Percentiles rank a stretch among this genome's conserved stretches.
Conservation (phyloP, 2,329 filamentous ascomycete species). For the Neonectria ditissima region DNA sequence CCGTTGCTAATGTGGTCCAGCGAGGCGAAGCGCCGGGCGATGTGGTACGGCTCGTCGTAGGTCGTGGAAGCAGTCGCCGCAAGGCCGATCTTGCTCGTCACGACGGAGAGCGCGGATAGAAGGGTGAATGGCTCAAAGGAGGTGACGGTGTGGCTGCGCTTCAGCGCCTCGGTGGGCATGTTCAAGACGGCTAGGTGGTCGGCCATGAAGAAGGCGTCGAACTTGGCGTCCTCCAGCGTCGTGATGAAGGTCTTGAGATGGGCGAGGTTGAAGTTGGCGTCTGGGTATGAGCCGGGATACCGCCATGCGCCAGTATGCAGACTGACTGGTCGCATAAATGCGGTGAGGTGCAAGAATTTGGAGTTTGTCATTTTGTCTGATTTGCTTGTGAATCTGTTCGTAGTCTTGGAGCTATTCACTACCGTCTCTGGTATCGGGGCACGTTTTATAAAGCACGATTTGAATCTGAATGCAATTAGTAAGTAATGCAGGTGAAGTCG, state of each 20-base stretch:
- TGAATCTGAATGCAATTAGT: neutral
- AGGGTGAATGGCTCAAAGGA: conserved; percentile 69
- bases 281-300: conserved; percentile 65
- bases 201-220: conserved; percentile 69
- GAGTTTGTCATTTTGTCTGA: conserved; percentile 30
- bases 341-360: conserved; percentile 64
- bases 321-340: conserved; percentile 69
- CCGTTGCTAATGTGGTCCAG: conserved; percentile 64
- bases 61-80: conserved; percentile 66
- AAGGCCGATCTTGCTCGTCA: conserved; percentile 63
- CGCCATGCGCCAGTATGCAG: conserved; percentile 69
- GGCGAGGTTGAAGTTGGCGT: conserved; percentile 68
- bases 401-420: too few relatives aligned
- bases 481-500: neutral
- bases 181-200: conserved; percentile 66
- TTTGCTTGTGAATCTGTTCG: neutral
- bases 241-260: conserved; percentile 66
- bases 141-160: conserved; percentile 68
- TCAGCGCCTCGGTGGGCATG: conserved; percentile 67
- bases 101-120: conserved; percentile 60
- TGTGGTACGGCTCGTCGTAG: conserved; percentile 65
- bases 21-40: conserved; percentile 65
- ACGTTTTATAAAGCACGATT: neutral
- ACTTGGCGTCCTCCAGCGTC: conserved; percentile 65
- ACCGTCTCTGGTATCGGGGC: too few relatives aligned